Evolutionary conservation across 331 rosid species (phyloP).

Genomic region (Arachis monticola): DNA sequence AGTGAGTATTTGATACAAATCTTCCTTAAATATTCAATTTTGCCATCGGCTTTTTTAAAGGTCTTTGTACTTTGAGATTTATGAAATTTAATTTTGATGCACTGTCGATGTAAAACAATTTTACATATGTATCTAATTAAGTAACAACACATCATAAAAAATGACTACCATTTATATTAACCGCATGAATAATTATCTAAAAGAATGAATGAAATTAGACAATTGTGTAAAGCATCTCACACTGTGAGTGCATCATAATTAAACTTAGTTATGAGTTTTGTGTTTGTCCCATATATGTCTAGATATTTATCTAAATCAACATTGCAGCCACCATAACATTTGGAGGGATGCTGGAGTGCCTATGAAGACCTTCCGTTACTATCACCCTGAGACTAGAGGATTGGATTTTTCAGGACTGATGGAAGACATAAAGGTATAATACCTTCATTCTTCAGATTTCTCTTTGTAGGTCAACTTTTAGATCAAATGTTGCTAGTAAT

Average conservation of each 20-base stretch:
- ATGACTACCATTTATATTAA: no score
- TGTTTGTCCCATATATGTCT: slow-evolving; percentile 4
- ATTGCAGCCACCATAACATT: slow-evolving; percentile 92
- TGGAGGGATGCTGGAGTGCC: slow-evolving; percentile 96
- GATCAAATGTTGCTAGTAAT: slow-evolving; percentile 30
- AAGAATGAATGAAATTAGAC: no score
- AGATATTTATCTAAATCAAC: slow-evolving; percentile 30
- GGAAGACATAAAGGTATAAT: slow-evolving; percentile 75
- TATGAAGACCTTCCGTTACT: slow-evolving; percentile 83
- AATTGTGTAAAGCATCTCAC: no score
- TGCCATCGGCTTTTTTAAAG: neutral
- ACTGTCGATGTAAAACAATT: no score
- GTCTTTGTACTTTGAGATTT: slow-evolving; percentile 23
- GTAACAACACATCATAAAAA: no score
- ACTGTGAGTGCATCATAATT: no score
- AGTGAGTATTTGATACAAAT: slow-evolving; percentile 56
- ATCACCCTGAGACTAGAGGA: slow-evolving; percentile 84
- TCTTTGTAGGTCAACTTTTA: slow-evolving; percentile 12
- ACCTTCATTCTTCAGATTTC: neutral
- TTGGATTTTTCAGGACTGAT: slow-evolving; percentile 80
- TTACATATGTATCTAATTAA: no score
- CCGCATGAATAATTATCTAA: no score
- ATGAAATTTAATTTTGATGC: no score
- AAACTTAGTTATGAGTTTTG: neutral
- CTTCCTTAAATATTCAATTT: slow-evolving; percentile 12